Evolutionary conservation across 176 grass and related monocot species (phyloP).

Genomic region (Luzula sylvatica): DNA sequence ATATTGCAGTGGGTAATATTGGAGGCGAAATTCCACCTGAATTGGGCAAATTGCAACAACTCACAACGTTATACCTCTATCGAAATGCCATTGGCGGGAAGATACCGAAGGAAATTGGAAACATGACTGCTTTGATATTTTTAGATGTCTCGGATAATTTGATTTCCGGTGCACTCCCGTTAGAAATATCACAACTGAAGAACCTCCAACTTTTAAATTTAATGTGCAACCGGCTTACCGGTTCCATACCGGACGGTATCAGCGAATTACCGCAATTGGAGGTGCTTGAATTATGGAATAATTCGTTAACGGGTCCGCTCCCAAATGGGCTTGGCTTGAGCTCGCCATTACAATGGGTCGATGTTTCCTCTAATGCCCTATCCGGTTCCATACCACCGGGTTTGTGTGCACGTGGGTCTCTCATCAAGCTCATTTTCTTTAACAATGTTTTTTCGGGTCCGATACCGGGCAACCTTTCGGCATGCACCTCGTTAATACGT

Average conservation of each 20-base stretch:
- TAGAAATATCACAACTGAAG: slow-evolving; percentile 42
- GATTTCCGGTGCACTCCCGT: slow-evolving; percentile 47
- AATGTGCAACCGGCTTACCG: slow-evolving; percentile 83
- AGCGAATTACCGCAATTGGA: slow-evolving; percentile 47
- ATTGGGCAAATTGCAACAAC: slow-evolving; percentile 41
- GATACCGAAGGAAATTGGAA: slow-evolving; percentile 64
- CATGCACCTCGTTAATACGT: slow-evolving; percentile 67
- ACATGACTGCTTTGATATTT: slow-evolving; percentile 47
- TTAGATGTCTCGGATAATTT: slow-evolving; percentile 75
- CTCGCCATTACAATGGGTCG: slow-evolving; percentile 75
- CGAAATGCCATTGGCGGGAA: slow-evolving; percentile 53
- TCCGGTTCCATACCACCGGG: slow-evolving; percentile 38
- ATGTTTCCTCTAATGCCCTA: slow-evolving; percentile 76
- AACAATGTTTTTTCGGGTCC: slow-evolving; percentile 59
- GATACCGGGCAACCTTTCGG: slow-evolving; percentile 47
- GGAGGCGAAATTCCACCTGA: slow-evolving; percentile 55
- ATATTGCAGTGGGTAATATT: slow-evolving; percentile 69
- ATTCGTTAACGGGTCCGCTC: slow-evolving; percentile 58
- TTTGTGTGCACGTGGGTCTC: slow-evolving; percentile 52
- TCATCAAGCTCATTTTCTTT: slow-evolving; percentile 84
- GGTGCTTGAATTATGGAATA: slow-evolving; percentile 92
- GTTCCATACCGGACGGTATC: slow-evolving; percentile 45
- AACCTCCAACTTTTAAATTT: slow-evolving; percentile 60
- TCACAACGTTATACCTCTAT: slow-evolving; percentile 66
- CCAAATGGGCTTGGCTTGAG: slow-evolving; percentile 48